Conservation (phyloP, 139 green algal genomes). For the Limnomonas spitsbergensis region DNA sequence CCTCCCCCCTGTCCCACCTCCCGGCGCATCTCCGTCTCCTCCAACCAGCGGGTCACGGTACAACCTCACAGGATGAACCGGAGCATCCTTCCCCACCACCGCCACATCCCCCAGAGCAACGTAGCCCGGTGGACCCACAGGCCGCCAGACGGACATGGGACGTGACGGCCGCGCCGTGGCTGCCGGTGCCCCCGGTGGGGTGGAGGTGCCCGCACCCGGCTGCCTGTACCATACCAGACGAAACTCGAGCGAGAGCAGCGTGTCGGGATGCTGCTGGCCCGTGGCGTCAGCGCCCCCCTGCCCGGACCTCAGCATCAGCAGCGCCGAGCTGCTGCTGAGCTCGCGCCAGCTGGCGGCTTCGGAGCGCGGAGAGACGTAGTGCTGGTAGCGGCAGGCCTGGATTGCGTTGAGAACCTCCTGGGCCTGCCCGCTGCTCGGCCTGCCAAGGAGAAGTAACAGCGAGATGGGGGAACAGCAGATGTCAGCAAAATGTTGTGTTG, state of each 20-base stretch:
- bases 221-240: slow-evolving; percentile 2
- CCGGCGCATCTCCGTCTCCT: slow-evolving; percentile 24
- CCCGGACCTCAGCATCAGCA: slow-evolving; percentile 3
- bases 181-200: no score
- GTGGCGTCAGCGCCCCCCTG: neutral
- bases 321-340: neutral
- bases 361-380: slow-evolving; percentile 35
- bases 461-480: neutral
- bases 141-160: slow-evolving; percentile 65
- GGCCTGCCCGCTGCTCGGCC: slow-evolving; percentile 59
- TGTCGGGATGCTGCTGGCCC: slow-evolving; percentile 17
- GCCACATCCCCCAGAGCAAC: slow-evolving; percentile 67
- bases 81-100: slow-evolving; percentile 50
- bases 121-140: slow-evolving; percentile 55
- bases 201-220: neutral
- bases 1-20: neutral
- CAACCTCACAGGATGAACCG: slow-evolving; percentile 56
- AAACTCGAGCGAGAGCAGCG: slow-evolving; percentile 5
- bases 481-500: neutral
- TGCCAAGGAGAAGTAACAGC: neutral
- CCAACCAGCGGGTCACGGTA: slow-evolving; percentile 52
- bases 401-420: slow-evolving; percentile 34
- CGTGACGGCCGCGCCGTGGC: neutral
- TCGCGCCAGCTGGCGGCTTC: slow-evolving; percentile 31
- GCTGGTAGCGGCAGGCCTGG: slow-evolving; percentile 33